Evolutionary conservation across 192 early-diverging fungal species (phyloP).

Genomic region (Entrophospora sp.): DNA sequence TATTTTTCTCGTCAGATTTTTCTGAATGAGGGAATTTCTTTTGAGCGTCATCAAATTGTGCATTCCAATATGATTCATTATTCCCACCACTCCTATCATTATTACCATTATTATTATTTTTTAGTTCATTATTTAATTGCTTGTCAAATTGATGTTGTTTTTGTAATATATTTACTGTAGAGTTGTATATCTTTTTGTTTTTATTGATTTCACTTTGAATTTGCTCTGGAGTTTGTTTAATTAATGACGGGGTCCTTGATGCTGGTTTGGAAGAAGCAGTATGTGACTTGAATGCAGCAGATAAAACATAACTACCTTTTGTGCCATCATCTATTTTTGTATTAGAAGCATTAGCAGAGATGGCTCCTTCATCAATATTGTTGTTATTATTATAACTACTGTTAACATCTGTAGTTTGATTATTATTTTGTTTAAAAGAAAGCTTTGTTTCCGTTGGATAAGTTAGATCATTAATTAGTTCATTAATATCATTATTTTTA

Average conservation of each 20-base stretch:
- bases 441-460: constrained; percentile 17
- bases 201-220: not conserved
- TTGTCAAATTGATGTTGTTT: no score
- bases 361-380: not conserved
- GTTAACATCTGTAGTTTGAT: not conserved
- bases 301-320: constrained; percentile 10
- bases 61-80: not conserved
- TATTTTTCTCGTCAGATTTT: not conserved
- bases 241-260: not conserved
- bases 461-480: constrained; percentile 12
- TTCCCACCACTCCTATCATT: no score
- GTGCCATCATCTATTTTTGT: not conserved
- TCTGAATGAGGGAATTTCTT: not conserved
- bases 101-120: no score
- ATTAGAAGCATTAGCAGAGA: not conserved
- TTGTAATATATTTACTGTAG: not conserved
- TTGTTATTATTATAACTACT: not conserved
- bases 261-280: not conserved
- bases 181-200: not conserved
- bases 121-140: no score
- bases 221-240: not conserved
- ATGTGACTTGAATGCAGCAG: constrained; percentile 7
- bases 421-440: not conserved
- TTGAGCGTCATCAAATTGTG: not conserved
- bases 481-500: constrained; percentile 2